phyloP scores from a whole-genome alignment of 805 yeast species.

The Nakazawaea pomicola region DNA sequence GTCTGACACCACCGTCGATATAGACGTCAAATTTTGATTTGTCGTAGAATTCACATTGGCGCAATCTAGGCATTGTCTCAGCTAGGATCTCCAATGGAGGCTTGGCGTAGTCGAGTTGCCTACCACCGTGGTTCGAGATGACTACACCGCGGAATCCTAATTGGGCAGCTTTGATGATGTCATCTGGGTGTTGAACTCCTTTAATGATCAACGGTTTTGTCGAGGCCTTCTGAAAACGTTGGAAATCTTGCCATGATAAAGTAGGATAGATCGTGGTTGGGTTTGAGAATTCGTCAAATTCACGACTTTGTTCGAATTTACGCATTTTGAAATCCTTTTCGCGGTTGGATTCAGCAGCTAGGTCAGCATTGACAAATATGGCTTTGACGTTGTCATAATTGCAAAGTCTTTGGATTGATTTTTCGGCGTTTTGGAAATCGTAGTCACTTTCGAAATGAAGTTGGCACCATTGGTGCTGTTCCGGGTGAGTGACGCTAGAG shows the following conservation, averaged over 20 bases:
- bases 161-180: constrained; percentile 51
- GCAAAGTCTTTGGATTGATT: constrained; percentile 57
- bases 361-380: constrained; percentile 79
- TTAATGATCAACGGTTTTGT: constrained; percentile 45
- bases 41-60: constrained; percentile 30
- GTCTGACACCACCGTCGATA: constrained; percentile 73
- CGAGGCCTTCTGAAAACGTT: constrained; percentile 25
- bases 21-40: constrained; percentile 52
- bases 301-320: neutral
- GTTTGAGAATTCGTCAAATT: constrained; percentile 22
- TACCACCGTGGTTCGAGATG: constrained; percentile 70
- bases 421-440: constrained; percentile 52
- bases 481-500: constrained; percentile 42
- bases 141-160: constrained; percentile 57
- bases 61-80: constrained; percentile 45
- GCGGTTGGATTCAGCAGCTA: constrained; percentile 77
- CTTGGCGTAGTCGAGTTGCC: constrained; percentile 58
- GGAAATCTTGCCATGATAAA: constrained; percentile 33
- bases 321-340: constrained; percentile 37
- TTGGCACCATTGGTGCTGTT: constrained; percentile 77
- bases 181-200: constrained; percentile 63
- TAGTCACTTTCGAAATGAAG: constrained; percentile 58
- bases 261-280: constrained; percentile 28
- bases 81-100: constrained; percentile 58
- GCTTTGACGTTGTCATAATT: constrained; percentile 52